phyloP scores from a whole-genome alignment of 139 green algal species.

The Pseudopediastrum boryanum region DNA sequence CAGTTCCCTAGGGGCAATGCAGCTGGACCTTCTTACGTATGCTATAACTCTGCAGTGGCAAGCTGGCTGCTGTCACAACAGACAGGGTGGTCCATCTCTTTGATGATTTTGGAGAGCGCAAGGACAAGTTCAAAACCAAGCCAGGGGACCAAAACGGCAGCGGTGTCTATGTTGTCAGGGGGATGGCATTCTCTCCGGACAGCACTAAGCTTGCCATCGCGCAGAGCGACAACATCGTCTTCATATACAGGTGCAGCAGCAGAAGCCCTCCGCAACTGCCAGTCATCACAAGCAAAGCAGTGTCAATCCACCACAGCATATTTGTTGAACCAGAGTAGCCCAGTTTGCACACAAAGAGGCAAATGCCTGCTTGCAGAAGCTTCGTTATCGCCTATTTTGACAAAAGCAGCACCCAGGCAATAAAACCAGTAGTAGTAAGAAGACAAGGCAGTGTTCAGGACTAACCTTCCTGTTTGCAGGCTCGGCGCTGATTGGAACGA shows the following conservation, averaged over 20 bases:
- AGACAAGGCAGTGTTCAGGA: too few relatives aligned
- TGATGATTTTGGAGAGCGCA: constrained; percentile 78
- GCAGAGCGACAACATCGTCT: constrained; percentile 90
- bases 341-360: neutral
- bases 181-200: constrained; percentile 86
- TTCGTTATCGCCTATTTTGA: neutral
- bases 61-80: constrained; percentile 73
- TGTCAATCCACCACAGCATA: too few relatives aligned
- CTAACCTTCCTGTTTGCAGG: constrained; percentile 31
- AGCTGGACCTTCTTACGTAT: too few relatives aligned
- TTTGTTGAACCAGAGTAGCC: neutral
- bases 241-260: constrained; percentile 78
- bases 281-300: too few relatives aligned
- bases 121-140: constrained; percentile 88
- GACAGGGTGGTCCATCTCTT: constrained; percentile 88
- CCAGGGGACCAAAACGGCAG: constrained; percentile 44
- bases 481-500: constrained; percentile 70
- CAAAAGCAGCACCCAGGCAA: neutral
- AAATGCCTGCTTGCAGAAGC: neutral
- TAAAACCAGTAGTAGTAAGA: too few relatives aligned
- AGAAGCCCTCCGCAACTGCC: too few relatives aligned
- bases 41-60: constrained; percentile 62
- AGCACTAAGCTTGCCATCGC: constrained; percentile 82
- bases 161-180: constrained; percentile 68
- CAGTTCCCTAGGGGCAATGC: too few relatives aligned